Evolutionary conservation across 2,329 filamentous ascomycete genomes (phyloP).

Genomic region (Drechmeria coniospora): DNA sequence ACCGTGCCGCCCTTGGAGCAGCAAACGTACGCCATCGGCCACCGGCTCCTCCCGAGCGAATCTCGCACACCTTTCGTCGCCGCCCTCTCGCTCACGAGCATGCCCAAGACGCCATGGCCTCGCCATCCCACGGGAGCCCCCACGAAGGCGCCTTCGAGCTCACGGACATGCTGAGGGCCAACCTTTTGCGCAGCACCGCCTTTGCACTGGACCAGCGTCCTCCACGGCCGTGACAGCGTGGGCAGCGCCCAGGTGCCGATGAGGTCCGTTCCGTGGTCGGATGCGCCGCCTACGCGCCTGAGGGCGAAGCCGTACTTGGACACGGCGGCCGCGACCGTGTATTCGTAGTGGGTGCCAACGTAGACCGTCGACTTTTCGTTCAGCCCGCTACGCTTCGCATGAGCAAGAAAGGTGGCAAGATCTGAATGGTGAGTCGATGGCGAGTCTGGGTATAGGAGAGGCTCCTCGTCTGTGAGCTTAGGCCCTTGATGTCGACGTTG

Average conservation of each 20-base stretch:
- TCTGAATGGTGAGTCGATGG: slow-evolving; percentile 41
- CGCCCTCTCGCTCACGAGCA: slow-evolving; percentile 52
- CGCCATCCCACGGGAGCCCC: slow-evolving; percentile 62
- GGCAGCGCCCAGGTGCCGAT: slow-evolving; percentile 53
- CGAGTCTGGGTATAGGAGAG: slow-evolving; percentile 32
- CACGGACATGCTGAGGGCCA: slow-evolving; percentile 49
- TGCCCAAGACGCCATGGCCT: slow-evolving; percentile 46
- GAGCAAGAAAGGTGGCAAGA: slow-evolving; percentile 47
- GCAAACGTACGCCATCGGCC: slow-evolving; percentile 58
- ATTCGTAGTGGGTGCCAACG: slow-evolving; percentile 65
- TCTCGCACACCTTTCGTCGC: slow-evolving; percentile 70
- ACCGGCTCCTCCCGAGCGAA: slow-evolving; percentile 48
- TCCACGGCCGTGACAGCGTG: slow-evolving; percentile 18
- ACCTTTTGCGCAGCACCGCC: slow-evolving; percentile 32
- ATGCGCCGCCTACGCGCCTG: slow-evolving; percentile 46
- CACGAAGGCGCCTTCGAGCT: slow-evolving; percentile 64
- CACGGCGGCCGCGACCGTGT: slow-evolving; percentile 44
- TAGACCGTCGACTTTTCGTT: slow-evolving; percentile 43
- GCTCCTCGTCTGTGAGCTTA: no score
- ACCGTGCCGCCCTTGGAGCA: slow-evolving; percentile 42
- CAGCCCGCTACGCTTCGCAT: slow-evolving; percentile 42
- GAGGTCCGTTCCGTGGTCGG: slow-evolving; percentile 60
- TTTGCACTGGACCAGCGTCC: slow-evolving; percentile 55
- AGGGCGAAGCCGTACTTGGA: slow-evolving; percentile 47
- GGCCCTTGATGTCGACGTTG: no score